These are phyloP conservation scores for Dothideomycetidae sp. DNA, from an alignment of 2,329 filamentous ascomycete genomes.

Conservation along the genomic window DNA sequence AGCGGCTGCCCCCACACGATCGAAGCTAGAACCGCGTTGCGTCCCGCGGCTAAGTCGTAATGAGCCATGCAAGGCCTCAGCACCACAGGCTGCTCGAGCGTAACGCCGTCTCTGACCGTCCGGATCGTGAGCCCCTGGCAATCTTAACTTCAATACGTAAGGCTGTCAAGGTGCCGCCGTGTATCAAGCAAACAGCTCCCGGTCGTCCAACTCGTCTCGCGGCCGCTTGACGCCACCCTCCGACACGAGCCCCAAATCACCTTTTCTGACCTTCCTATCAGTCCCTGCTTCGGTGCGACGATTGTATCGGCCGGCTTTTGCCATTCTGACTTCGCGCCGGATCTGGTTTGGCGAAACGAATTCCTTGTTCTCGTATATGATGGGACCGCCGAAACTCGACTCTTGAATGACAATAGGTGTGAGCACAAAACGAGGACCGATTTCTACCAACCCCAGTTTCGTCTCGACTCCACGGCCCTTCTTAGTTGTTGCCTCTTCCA, in stretches of 20 bases:
- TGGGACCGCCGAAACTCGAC: constrained; percentile 84
- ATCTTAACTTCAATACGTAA: too few relatives aligned
- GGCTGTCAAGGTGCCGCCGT: too few relatives aligned
- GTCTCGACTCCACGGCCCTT: constrained; percentile 43
- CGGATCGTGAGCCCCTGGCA: too few relatives aligned
- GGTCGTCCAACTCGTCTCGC: constrained; percentile 60
- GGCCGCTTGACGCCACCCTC: constrained; percentile 48
- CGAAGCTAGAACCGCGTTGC: too few relatives aligned
- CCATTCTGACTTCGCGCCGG: constrained; percentile 60
- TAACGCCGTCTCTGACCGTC: too few relatives aligned
- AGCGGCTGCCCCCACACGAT: too few relatives aligned
- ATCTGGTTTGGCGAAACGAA: constrained; percentile 96
- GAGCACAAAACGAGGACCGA: constrained; percentile 82
- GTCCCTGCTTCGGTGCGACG: constrained; percentile 58
- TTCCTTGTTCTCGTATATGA: constrained; percentile 96
- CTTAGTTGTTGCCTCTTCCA: constrained; percentile 20
- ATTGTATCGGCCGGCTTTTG: constrained; percentile 66
- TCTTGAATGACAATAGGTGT: constrained; percentile 94
- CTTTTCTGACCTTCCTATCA: constrained; percentile 60
- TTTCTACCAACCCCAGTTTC: constrained; percentile 75
- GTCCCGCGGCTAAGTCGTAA: too few relatives aligned
- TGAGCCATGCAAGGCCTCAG: too few relatives aligned
- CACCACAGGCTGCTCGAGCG: too few relatives aligned
- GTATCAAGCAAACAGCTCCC: constrained; percentile 59
- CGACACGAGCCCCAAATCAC: constrained; percentile 59